phyloP scores from a whole-genome alignment of 129 eudicot species.

The Arctium lappa region DNA sequence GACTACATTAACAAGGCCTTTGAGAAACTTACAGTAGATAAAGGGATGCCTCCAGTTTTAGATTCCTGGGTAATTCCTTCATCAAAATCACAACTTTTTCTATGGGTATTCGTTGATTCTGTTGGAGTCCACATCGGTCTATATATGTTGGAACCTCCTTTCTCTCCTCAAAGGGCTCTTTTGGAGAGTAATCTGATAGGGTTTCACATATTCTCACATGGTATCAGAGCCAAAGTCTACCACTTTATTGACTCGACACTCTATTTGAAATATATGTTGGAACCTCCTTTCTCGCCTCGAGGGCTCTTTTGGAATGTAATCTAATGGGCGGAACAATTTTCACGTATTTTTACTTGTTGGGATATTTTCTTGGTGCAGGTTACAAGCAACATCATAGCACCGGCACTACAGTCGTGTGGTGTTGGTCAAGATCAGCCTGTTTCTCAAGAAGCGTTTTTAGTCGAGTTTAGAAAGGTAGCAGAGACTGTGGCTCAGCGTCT shows the following conservation, averaged over 20 bases:
- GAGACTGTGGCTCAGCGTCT: conserved; percentile 60
- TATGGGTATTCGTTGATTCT: neutral
- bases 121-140: neutral
- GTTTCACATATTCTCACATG: neutral
- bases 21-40: conserved; percentile 79
- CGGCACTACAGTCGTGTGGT: conserved; percentile 51
- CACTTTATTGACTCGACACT: neutral
- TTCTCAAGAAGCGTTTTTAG: conserved; percentile 62
- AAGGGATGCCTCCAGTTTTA: conserved; percentile 96
- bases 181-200: neutral
- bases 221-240: neutral
- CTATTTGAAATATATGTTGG: neutral
- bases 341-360: neutral
- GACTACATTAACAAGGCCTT: conserved; percentile 68
- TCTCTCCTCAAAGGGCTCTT: neutral
- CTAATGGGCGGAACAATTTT: neutral
- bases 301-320: neutral
- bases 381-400: conserved; percentile 63
- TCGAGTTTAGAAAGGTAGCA: conserved; percentile 54
- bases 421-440: conserved; percentile 34
- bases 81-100: neutral
- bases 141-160: neutral
- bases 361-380: conserved; percentile 45
- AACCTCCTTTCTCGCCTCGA: neutral
- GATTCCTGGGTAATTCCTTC: conserved; percentile 74